A percentile compares a stretch with the other conserved stretches of the same genome.
Evolutionary conservation across 1,284 basidiomycete species (phyloP).

Genomic region (Austroboletus sp.): DNA sequence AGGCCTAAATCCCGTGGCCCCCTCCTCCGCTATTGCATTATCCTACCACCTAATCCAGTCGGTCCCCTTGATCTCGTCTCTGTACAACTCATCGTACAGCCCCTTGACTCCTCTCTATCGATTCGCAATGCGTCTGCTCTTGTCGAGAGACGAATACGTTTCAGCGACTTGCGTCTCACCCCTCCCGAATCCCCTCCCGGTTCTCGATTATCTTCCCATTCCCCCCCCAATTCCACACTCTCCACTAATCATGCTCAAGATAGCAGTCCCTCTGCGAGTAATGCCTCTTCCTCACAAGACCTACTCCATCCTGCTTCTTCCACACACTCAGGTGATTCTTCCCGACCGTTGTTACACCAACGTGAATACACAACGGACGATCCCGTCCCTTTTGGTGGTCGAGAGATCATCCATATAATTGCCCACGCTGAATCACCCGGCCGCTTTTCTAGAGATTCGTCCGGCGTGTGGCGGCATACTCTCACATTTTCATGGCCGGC

Average conservation of each 20-base stretch:
- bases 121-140: slow-evolving; percentile 50
- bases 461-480: slow-evolving; percentile 56
- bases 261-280: slow-evolving; percentile 2
- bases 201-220: slow-evolving; percentile 17
- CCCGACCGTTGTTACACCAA: slow-evolving; percentile 27
- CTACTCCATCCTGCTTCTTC: slow-evolving; percentile 24
- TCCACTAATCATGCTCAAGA: slow-evolving; percentile 13
- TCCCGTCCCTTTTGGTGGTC: slow-evolving; percentile 18
- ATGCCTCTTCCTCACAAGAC: slow-evolving; percentile 27
- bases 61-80: slow-evolving; percentile 55
- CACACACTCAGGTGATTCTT: slow-evolving; percentile 35
- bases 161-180: slow-evolving; percentile 36
- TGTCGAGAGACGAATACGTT: slow-evolving; percentile 51
- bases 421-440: slow-evolving; percentile 54
- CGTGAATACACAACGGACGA: slow-evolving; percentile 17
- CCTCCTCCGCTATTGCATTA: slow-evolving; percentile 44
- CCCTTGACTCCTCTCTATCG: slow-evolving; percentile 42
- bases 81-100: slow-evolving; percentile 45
- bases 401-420: slow-evolving; percentile 46
- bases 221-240: slow-evolving; percentile 19
- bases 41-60: slow-evolving; percentile 42
- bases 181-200: slow-evolving; percentile 21
- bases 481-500: slow-evolving; percentile 67
- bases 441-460: slow-evolving; percentile 46
- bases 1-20: slow-evolving; percentile 43